These are phyloP conservation scores for Coemansia sp. DNA, from an alignment of 192 early-diverging fungal species.

Conservation along the genomic window DNA sequence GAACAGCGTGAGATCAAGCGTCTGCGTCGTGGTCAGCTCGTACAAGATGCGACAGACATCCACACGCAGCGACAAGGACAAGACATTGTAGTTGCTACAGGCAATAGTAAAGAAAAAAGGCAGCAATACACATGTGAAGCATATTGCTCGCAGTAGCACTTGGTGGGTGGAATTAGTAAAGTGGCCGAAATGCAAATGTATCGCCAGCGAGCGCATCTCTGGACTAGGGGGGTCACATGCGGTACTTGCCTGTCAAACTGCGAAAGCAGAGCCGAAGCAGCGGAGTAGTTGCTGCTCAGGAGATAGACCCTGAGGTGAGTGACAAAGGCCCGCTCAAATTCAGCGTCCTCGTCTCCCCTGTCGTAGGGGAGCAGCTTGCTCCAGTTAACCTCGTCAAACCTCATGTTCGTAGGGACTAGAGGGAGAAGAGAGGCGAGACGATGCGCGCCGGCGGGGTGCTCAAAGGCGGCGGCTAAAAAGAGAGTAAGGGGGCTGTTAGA, in stretches of 20 bases:
- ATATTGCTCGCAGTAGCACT: slow-evolving; percentile 4
- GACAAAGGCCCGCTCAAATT: slow-evolving; percentile 42
- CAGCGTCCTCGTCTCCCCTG: slow-evolving; percentile 42
- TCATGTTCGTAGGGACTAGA: slow-evolving; percentile 27
- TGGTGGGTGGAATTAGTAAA: background rate
- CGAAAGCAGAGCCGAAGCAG: slow-evolving; percentile 23
- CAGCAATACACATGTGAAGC: slow-evolving; percentile 2
- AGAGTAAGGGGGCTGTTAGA: slow-evolving; percentile 3
- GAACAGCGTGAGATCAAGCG: slow-evolving; percentile 71
- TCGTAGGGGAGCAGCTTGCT: slow-evolving; percentile 44
- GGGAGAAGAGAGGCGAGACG: background rate
- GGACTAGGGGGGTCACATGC: background rate
- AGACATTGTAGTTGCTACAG: slow-evolving; percentile 46
- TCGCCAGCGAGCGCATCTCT: slow-evolving; percentile 6
- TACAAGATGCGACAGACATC: slow-evolving; percentile 59
- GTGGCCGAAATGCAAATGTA: background rate
- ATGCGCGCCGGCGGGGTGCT: slow-evolving; percentile 17
- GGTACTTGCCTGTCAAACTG: slow-evolving; percentile 41
- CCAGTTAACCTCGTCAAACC: slow-evolving; percentile 52
- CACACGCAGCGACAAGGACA: slow-evolving; percentile 32
- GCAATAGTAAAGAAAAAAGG: background rate
- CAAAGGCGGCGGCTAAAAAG: background rate
- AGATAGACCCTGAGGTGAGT: slow-evolving; percentile 35
- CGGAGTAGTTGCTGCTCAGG: slow-evolving; percentile 35
- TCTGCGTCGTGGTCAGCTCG: slow-evolving; percentile 64